Conservation (phyloP, 495 filamentous ascomycete genomes). For the Jackrogersella multiformis region DNA sequence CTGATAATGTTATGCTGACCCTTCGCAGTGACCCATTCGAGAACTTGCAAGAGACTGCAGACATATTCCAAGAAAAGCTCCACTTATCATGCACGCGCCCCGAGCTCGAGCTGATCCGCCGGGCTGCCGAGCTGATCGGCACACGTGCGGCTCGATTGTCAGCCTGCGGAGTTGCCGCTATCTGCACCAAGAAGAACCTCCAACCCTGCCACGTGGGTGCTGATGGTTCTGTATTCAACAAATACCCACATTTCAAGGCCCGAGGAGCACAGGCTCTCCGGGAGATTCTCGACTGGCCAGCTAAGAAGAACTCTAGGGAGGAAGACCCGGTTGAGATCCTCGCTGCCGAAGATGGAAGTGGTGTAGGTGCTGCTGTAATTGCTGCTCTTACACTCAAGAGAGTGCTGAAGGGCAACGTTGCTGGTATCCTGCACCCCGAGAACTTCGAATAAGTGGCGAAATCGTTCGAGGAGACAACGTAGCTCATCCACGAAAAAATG, state of each 20-base stretch:
- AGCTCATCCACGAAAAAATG: conserved; percentile 15
- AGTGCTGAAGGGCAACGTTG: conserved; percentile 77
- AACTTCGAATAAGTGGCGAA: conserved; percentile 54
- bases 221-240: conserved; percentile 97
- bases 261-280: conserved; percentile 87
- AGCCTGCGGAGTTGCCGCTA: conserved; percentile 92
- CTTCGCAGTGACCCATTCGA: conserved; percentile 81
- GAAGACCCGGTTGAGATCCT: conserved; percentile 86
- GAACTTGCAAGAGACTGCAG: conserved; percentile 86
- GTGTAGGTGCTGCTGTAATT: conserved; percentile 96
- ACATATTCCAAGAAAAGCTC: conserved; percentile 79
- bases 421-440: conserved; percentile 79
- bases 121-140: conserved; percentile 90
- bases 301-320: conserved; percentile 65
- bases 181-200: conserved; percentile 93
- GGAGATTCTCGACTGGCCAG: conserved; percentile 92
- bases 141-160: conserved; percentile 93
- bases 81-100: conserved; percentile 70
- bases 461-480: not conserved
- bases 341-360: conserved; percentile 91
- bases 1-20: conserved; percentile 19
- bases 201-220: conserved; percentile 91
- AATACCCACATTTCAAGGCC: conserved; percentile 96
- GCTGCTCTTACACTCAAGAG: conserved; percentile 91
- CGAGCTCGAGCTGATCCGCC: conserved; percentile 86